Evolutionary conservation across 176 grass and related monocot genomes (phyloP), one percentile per base, ranked within the genome.

Genomic region (Typha latifolia): DNA sequence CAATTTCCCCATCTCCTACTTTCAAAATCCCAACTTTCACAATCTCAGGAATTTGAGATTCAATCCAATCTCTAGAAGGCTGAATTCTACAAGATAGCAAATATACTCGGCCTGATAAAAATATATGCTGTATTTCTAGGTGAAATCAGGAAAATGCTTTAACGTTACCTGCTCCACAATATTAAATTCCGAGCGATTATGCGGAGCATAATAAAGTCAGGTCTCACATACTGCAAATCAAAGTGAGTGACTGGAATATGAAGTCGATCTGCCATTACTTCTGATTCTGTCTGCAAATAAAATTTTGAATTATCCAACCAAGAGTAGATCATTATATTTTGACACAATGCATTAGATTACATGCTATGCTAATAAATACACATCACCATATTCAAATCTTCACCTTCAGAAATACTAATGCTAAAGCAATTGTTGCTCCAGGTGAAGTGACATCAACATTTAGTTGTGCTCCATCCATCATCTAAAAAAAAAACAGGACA

Each of bases 401-500:
- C 57, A 89, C 92, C 80, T 91, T 96, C 68, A 96, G 74, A 85
- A 82, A 96, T 79, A 96, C 91, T 48, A 96, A 72, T 31, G 85
- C 88, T 63, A 96, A 77, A 70, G 92, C 92, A 91, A 96, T 86
- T 91, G 86, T 91, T 66, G 88, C 92, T 69, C 92, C 92, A 72
- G 92, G 92, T 69, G 92, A 85, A 72, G 92, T 96, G 66, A 96
- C 88, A 66, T 96, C 88, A 84, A 96, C 81, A 79, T 96, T 96
- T 79, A 96, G 82, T 66, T 86, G 92, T 61, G 82, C 49, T 79
- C 85, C 88, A 84, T 91, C 88, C 79, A 86, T 85, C 73, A 89
- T 88, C 92, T 96, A 74, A 67, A 74, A 29, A 29, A 50, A 83
- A 62, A 75, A 20, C 13, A 13, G 21, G 37, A 43, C 63, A 77